Conservation (phyloP, 306 rosid species). For the Citrullus mucosospermus region DNA sequence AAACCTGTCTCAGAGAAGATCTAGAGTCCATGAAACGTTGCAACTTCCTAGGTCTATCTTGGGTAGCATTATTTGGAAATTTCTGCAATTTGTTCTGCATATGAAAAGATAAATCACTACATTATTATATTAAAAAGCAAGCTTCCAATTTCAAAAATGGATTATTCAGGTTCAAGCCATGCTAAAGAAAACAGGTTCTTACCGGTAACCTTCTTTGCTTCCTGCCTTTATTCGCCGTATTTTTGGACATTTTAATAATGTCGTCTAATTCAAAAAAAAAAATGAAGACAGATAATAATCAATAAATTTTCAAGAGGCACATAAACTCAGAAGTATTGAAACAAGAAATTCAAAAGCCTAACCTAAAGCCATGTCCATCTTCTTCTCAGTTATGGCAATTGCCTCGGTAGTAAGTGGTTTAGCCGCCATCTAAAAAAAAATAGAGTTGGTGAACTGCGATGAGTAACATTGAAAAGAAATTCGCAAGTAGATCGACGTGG, state of each 20-base stretch:
- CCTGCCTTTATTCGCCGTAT: constrained; percentile 13
- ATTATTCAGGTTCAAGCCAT: background rate
- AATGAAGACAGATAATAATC: background rate
- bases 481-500: background rate
- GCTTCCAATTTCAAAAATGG: background rate
- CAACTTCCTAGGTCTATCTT: constrained; percentile 49
- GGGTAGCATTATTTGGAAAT: constrained; percentile 29
- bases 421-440: constrained; percentile 48
- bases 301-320: background rate
- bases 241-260: constrained; percentile 74
- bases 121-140: background rate
- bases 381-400: constrained; percentile 90
- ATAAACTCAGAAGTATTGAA: background rate
- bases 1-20: constrained; percentile 77
- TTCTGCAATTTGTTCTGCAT: constrained; percentile 55
- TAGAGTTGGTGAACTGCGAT: background rate
- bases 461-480: background rate
- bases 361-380: constrained; percentile 96
- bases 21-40: constrained; percentile 54
- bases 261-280: constrained; percentile 35
- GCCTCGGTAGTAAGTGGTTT: constrained; percentile 64
- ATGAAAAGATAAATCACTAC: background rate
- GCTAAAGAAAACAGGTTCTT: constrained; percentile 5
- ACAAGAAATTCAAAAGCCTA: background rate
- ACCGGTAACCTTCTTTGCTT: constrained; percentile 49